Conservation (phyloP, 2,329 filamentous ascomycete species). For the Neofusicoccum sp. region DNA sequence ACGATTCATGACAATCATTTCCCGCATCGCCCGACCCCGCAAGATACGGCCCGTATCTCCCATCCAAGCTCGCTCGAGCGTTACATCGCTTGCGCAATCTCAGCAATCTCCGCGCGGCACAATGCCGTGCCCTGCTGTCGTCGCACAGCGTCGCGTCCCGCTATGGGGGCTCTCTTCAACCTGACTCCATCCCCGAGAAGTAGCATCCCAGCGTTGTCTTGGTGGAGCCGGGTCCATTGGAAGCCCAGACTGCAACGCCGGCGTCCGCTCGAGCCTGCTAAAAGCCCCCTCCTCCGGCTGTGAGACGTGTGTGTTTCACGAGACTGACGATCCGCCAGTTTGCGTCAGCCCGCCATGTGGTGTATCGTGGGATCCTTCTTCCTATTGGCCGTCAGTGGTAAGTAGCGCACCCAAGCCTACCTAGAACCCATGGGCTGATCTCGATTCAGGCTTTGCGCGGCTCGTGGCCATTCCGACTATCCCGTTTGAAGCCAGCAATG, state of each 20-base stretch:
- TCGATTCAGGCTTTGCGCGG: conserved; percentile 9
- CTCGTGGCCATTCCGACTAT: conserved; percentile 21
- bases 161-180: background rate
- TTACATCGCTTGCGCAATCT: conserved; percentile 5
- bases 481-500: conserved; percentile 17
- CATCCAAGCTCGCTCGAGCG: background rate
- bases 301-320: background rate
- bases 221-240: background rate
- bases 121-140: no score
- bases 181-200: background rate
- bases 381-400: background rate
- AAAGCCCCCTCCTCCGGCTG: background rate
- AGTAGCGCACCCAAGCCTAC: background rate
- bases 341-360: background rate
- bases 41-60: conserved; percentile 4
- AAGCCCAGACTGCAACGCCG: background rate
- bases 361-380: background rate
- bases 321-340: no score
- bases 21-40: conserved; percentile 7
- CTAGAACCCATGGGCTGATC: background rate
- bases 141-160: conserved; percentile 5
- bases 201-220: background rate
- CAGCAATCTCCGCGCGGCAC: background rate
- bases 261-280: background rate
- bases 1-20: conserved; percentile 5